phyloP scores from a whole-genome alignment of 2,329 filamentous ascomycete species.

The Botrytis hyacinthi region DNA sequence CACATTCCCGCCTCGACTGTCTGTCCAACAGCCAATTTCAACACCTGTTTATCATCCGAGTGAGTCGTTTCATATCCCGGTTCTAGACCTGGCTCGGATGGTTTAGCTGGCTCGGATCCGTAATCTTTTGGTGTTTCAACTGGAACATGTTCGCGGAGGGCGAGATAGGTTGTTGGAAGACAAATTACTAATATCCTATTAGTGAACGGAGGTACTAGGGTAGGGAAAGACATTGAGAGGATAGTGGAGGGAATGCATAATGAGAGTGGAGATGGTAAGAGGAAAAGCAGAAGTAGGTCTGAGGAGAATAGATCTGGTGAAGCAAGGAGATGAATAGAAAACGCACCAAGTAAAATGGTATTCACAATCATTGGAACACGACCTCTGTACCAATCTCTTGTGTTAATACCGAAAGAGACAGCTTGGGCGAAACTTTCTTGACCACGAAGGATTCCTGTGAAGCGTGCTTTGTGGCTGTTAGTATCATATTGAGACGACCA shows the following conservation, averaged over 20 bases:
- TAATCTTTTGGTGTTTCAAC: slow-evolving; percentile 1
- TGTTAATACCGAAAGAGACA: slow-evolving; percentile 45
- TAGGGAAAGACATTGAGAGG: too few species aligned
- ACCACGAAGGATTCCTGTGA: slow-evolving; percentile 45
- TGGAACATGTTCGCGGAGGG: not conserved
- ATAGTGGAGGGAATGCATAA: not conserved
- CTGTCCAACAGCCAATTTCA: not conserved
- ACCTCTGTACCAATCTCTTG: slow-evolving; percentile 45
- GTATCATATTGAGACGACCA: too few species aligned
- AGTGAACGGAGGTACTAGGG: not conserved
- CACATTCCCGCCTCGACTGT: not conserved
- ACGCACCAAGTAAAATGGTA: slow-evolving; percentile 11
- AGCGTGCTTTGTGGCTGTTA: slow-evolving; percentile 30
- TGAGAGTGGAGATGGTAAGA: not conserved
- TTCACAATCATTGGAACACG: slow-evolving; percentile 45
- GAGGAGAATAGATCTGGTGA: not conserved
- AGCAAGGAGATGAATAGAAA: not conserved
- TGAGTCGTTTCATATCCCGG: not conserved
- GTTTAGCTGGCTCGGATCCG: not conserved
- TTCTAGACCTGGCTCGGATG: not conserved
- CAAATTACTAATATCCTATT: not conserved
- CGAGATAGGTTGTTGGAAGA: not conserved
- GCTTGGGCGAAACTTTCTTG: slow-evolving; percentile 48
- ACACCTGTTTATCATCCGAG: not conserved
- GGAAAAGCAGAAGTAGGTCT: not conserved